Percentiles rank a stretch among this genome's conserved stretches.
Conservation (phyloP, 2,329 filamentous ascomycete genomes). For the Diplodia mutila region DNA sequence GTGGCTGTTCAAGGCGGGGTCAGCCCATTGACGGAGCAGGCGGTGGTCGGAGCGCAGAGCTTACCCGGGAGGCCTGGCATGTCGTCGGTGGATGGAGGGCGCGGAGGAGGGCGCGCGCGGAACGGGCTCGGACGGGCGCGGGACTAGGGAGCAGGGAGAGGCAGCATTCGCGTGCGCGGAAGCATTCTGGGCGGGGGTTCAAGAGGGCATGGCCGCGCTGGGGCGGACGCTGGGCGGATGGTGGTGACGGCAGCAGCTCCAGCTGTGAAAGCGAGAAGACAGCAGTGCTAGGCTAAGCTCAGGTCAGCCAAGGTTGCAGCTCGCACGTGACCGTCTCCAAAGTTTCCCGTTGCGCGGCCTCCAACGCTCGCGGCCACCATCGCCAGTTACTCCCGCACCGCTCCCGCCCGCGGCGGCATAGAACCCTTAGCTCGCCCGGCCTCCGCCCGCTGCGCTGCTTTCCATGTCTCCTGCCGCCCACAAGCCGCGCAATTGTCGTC, state of each 20-base stretch:
- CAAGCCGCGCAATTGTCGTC: conserved; percentile 14
- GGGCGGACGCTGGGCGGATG: not conserved
- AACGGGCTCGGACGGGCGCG: conserved; percentile 38
- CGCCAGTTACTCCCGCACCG: not conserved
- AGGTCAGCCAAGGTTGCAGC: not conserved
- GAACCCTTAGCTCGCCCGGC: not conserved
- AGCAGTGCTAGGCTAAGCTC: not conserved
- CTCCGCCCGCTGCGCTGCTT: not conserved
- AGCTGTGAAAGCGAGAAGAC: not conserved
- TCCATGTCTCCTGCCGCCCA: conserved; percentile 20
- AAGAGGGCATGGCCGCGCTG: conserved; percentile 20
- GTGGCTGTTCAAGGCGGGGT: conserved; percentile 63
- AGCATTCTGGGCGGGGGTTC: conserved; percentile 20
- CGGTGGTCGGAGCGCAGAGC: not conserved
- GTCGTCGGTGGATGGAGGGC: conserved; percentile 29
- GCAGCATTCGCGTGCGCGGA: conserved; percentile 20
- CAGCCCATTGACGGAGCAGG: conserved; percentile 3
- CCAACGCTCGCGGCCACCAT: conserved; percentile 10
- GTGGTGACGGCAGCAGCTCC: not conserved
- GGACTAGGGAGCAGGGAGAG: conserved; percentile 30
- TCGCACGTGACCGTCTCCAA: conserved; percentile 10
- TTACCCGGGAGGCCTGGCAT: conserved; percentile 58
- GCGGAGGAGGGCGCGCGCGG: conserved; percentile 29
- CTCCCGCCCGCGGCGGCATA: not conserved
- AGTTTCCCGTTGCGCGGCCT: conserved; percentile 19